Evolutionary conservation across 768 basidiomycete species (phyloP).

Genomic region (Cystobasidium tubakii): DNA sequence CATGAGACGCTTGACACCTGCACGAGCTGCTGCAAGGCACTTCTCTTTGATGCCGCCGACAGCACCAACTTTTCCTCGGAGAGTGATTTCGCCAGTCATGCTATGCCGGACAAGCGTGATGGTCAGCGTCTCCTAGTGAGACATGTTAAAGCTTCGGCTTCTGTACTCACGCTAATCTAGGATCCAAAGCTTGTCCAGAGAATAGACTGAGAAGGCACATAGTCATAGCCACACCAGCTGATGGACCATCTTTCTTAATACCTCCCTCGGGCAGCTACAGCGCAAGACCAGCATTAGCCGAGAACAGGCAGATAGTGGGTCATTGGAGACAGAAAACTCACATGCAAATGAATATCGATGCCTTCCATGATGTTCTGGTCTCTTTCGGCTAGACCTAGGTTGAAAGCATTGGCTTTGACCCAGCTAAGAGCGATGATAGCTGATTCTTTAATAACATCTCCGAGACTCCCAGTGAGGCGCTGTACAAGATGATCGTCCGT

Average conservation of each 20-base stretch:
- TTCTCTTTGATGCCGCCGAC: slow-evolving; percentile 82
- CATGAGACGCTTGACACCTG: slow-evolving; percentile 85
- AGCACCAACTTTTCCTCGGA: slow-evolving; percentile 89
- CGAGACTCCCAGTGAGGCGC: slow-evolving; percentile 69
- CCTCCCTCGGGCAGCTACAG: slow-evolving; percentile 66
- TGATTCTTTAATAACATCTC: slow-evolving; percentile 87
- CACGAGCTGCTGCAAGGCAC: slow-evolving; percentile 85
- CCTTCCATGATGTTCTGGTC: slow-evolving; percentile 55
- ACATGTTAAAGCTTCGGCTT: background rate
- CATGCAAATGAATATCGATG: slow-evolving; percentile 73
- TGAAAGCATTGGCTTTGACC: slow-evolving; percentile 63
- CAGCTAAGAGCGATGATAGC: slow-evolving; percentile 84
- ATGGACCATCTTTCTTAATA: slow-evolving; percentile 81
- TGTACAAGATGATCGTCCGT: background rate
- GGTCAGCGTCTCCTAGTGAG: background rate
- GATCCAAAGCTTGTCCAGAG: slow-evolving; percentile 52
- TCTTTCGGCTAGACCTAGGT: slow-evolving; percentile 45
- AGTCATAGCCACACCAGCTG: slow-evolving; percentile 86
- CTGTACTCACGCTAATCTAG: slow-evolving; percentile 8
- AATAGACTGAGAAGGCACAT: slow-evolving; percentile 86
- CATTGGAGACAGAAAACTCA: slow-evolving; percentile 33
- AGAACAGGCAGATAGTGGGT: background rate
- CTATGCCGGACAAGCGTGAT: slow-evolving; percentile 54
- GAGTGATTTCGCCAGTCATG: slow-evolving; percentile 96
- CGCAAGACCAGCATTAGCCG: background rate